These are phyloP conservation scores for Claviceps capensis DNA, from an alignment of 2,329 filamentous ascomycete species.

Conservation along the genomic window DNA sequence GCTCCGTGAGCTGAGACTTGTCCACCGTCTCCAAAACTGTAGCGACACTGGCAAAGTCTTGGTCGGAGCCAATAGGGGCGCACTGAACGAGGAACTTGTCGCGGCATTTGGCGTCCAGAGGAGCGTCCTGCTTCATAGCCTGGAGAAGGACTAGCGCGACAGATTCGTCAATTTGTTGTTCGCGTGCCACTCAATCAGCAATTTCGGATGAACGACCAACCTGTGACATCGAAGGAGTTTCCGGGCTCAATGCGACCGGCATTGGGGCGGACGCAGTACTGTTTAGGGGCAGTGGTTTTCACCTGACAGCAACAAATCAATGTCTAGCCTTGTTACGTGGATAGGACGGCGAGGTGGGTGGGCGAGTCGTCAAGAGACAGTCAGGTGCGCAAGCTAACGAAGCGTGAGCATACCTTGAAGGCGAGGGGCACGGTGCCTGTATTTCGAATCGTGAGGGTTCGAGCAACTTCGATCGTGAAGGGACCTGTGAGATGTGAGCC, in stretches of 20 bases:
- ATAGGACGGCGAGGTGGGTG: neutral
- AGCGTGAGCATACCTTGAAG: slow-evolving; percentile 46
- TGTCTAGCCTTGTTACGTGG: neutral
- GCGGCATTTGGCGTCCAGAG: slow-evolving; percentile 74
- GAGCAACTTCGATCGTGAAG: slow-evolving; percentile 52
- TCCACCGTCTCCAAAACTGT: slow-evolving; percentile 71
- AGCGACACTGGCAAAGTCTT: slow-evolving; percentile 68
- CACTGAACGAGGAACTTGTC: slow-evolving; percentile 98
- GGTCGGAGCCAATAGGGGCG: slow-evolving; percentile 67
- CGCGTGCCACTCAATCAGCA: neutral
- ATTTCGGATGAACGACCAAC: slow-evolving; percentile 27
- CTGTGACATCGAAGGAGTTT: slow-evolving; percentile 81
- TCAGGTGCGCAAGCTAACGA: neutral
- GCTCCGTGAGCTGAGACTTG: slow-evolving; percentile 73
- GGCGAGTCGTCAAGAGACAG: neutral
- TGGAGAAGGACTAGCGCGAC: slow-evolving; percentile 65
- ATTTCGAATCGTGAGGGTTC: slow-evolving; percentile 52
- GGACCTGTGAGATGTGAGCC: slow-evolving; percentile 34
- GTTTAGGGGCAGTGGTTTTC: slow-evolving; percentile 97
- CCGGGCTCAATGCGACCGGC: slow-evolving; percentile 90
- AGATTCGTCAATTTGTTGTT: slow-evolving; percentile 8
- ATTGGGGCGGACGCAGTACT: slow-evolving; percentile 98
- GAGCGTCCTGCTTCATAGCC: slow-evolving; percentile 92
- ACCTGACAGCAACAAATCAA: slow-evolving; percentile 43
- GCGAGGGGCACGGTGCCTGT: slow-evolving; percentile 47